A percentile compares a stretch with the other conserved stretches of the same genome.
Evolutionary conservation across 2,329 filamentous ascomycete species (phyloP).

Genomic region (Apiospora phragmitis): DNA sequence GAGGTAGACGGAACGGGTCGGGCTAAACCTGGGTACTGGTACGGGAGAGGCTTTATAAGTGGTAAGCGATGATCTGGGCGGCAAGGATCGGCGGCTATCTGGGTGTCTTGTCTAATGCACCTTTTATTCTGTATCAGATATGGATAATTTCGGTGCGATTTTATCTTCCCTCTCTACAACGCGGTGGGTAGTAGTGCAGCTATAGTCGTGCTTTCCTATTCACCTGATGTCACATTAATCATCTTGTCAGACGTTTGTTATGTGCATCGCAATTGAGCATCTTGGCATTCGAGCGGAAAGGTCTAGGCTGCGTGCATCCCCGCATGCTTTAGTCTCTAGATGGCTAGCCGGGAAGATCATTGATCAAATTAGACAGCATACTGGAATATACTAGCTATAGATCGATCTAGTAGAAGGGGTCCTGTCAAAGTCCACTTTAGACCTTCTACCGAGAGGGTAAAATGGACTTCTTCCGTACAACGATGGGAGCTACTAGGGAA

Average conservation of each 20-base stretch:
- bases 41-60: no score
- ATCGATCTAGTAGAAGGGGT: neutral
- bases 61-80: no score
- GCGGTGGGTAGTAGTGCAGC: no score
- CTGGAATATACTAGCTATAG: neutral
- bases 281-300: neutral
- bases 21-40: no score
- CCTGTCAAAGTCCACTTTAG: neutral
- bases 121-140: no score
- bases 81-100: no score
- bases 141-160: no score
- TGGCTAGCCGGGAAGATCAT: neutral
- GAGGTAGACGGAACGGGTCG: neutral
- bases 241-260: neutral
- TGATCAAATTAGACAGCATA: no score
- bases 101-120: no score
- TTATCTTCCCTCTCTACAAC: no score
- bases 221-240: neutral
- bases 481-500: neutral
- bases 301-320: neutral
- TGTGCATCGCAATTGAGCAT: neutral
- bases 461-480: neutral
- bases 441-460: neutral
- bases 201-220: neutral
- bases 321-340: neutral